A percentile compares a stretch with the other conserved stretches of the same genome.
Conservation (phyloP, 202 grass and related monocot genomes). For the Schoenoplectus triqueter region DNA sequence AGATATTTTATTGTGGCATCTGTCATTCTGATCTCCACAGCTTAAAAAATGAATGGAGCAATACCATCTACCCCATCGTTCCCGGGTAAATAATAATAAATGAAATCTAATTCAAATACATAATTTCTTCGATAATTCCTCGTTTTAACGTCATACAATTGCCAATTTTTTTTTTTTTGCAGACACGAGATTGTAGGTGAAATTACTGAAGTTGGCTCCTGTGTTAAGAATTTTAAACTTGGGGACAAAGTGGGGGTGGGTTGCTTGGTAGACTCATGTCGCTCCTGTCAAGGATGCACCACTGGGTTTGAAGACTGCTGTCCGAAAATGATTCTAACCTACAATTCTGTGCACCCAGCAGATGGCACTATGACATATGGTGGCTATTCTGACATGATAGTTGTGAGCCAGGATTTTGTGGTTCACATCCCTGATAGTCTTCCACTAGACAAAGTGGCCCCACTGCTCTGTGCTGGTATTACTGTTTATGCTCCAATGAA, state of each 20-base stretch:
- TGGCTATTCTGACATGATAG: constrained; percentile 65
- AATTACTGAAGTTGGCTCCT: constrained; percentile 68
- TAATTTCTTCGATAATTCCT: neutral
- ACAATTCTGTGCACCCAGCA: constrained; percentile 55
- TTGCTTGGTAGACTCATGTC: constrained; percentile 76
- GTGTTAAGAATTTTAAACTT: constrained; percentile 54
- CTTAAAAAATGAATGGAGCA: constrained; percentile 75
- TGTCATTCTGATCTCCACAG: constrained; percentile 89
- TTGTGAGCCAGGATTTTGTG: constrained; percentile 66
- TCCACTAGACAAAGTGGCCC: constrained; percentile 70
- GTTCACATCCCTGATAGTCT: constrained; percentile 56
- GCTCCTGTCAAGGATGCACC: constrained; percentile 49
- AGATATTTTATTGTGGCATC: constrained; percentile 87
- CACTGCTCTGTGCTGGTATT: constrained; percentile 74
- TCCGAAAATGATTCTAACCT: constrained; percentile 36
- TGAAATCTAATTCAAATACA: too few species aligned
- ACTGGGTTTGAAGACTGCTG: constrained; percentile 72
- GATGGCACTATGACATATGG: constrained; percentile 74
- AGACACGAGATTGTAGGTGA: constrained; percentile 85
- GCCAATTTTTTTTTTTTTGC: neutral
- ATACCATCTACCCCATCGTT: constrained; percentile 62
- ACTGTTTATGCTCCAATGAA: constrained; percentile 84
- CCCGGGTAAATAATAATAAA: constrained; percentile 52
- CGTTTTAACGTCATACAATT: neutral
- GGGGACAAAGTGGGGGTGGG: constrained; percentile 79